Base-by-base conservation (phyloP, 495 filamentous ascomycete species). In the Penicillium pulvis region DNA sequence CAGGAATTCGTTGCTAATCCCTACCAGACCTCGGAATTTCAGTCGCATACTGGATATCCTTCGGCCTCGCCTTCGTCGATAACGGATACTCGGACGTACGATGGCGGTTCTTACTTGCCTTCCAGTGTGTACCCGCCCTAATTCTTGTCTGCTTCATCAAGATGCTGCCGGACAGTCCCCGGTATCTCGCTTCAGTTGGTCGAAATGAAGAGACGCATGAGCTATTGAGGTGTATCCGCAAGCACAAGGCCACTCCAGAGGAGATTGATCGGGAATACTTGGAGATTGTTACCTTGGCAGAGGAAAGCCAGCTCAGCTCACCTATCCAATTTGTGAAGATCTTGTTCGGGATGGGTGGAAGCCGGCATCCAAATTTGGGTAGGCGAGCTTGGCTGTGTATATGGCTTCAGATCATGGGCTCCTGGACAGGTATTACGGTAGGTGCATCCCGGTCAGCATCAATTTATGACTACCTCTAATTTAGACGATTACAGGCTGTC, bases 31-130 rank as follows among this genome's bases (percentile, higher is more conserved):
- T 85, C 10, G 84, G 85, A 50, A 84, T 88, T 28, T 78, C 79
- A 2, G 68, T 87, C 30, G 83, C 84, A 7, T 87, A 87, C 68
- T 87, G 84, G 85, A 72, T 86, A 55, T 80, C 81, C 20, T 87
- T 85, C 58, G 45, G 45, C 20, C 20, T 47, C 45, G 24, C 19
- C 11, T 47, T 24, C 20, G 14, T 47, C 45, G 14, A 47, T 3
- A 28, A 47, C 23, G 45, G 45, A 24, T 24, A 24, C 14, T 47
- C 45, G 12, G 45, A 47, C 20, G 20, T 53, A 4, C 31, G 17
- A 39, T 55, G 53, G 42, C 53, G 53, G 3, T 45, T 47, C 45
- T 23, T 26, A 9, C 45, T 55, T 36, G 53, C 53, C 26, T 55
- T 47, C 24, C 53, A 55, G 11, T 35, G 45, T 47, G 9, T 46